Evolutionary conservation across 352 stramenopile genomes (phyloP), one percentile per base, ranked within the genome.

Genomic region (Pythium plurisporium): DNA sequence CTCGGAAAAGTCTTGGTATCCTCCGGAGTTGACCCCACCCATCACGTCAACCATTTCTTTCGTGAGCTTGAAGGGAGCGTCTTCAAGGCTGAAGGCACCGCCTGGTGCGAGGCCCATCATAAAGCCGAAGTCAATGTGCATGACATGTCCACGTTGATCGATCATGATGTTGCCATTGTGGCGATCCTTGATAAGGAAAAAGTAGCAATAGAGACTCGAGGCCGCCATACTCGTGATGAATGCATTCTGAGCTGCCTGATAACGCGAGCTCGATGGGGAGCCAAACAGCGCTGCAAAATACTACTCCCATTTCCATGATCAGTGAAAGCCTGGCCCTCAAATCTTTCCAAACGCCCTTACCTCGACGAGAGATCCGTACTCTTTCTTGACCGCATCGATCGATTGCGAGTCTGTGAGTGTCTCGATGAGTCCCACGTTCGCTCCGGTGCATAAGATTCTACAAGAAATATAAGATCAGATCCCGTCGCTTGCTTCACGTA

Each of bases 111-210:
- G 96, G 34, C 91, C 90, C 48, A 99, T 85, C 31, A 98, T 89
- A 72, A 99, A 99, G 11, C 96, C 96, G 76, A 98, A 99, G 69
- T 99, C 96, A 65, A 99, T 99, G 74, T 98, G 91, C 54, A 98
- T 89, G 11, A 99, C 64, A 68, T 96, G 88, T 8, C 94, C 93
- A 31, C 76, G 54, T 20, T 70, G 86, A 62, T 97, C 91, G 31
- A 98, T 85, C 79, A 98, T 96, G 47, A 98, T 96, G 69, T 98
- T 98, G 9, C 93, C 95, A 65, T 98, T 98, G 79, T 98, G 95
- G 4, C 91, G 75, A 67, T 99, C 96, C 56, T 98, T 98, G 55
- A 98, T 74, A 50, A 94, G 86, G 33, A 98, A 77, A 11, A 99
- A 64, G 64, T 98, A 98, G 41, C 75, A 94, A 30, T 97, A 89